phyloP scores from a whole-genome alignment of 2,329 filamentous ascomycete genomes.

The Tetracladium maxilliforme region DNA sequence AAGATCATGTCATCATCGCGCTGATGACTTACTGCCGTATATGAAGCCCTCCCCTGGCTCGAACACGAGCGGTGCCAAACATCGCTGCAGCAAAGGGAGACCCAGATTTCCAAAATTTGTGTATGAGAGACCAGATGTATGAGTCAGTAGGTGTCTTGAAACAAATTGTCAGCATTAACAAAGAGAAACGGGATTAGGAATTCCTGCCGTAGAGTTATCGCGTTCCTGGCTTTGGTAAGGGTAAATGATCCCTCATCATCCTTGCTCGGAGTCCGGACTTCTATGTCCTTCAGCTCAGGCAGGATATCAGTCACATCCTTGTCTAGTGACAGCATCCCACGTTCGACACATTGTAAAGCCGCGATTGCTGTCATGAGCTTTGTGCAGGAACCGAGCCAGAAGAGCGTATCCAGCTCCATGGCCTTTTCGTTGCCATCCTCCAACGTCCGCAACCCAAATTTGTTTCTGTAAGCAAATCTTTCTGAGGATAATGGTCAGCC shows the following conservation, averaged over 20 bases:
- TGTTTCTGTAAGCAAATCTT: conserved; percentile 17
- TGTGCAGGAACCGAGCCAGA: conserved; percentile 43
- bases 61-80: conserved; percentile 34
- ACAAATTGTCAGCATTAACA: neutral
- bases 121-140: conserved; percentile 11
- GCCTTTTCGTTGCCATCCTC: conserved; percentile 16
- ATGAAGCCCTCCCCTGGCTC: conserved; percentile 49
- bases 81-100: neutral
- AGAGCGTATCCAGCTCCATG: conserved; percentile 45
- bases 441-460: conserved; percentile 16
- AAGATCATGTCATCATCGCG: no score
- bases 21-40: conserved; percentile 29
- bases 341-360: conserved; percentile 41
- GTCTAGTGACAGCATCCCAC: conserved; percentile 30
- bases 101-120: conserved; percentile 1
- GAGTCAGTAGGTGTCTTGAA: conserved; percentile 10
- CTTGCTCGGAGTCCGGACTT: conserved; percentile 12
- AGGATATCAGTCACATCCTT: conserved; percentile 16
- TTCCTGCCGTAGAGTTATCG: conserved; percentile 13
- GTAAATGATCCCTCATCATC: conserved; percentile 7
- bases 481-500: conserved; percentile 13
- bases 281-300: conserved; percentile 10
- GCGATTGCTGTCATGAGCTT: conserved; percentile 37
- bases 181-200: neutral
- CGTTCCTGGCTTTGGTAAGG: conserved; percentile 7